Conservation (phyloP, 495 filamentous ascomycete species). For the Neurospora terricola region DNA sequence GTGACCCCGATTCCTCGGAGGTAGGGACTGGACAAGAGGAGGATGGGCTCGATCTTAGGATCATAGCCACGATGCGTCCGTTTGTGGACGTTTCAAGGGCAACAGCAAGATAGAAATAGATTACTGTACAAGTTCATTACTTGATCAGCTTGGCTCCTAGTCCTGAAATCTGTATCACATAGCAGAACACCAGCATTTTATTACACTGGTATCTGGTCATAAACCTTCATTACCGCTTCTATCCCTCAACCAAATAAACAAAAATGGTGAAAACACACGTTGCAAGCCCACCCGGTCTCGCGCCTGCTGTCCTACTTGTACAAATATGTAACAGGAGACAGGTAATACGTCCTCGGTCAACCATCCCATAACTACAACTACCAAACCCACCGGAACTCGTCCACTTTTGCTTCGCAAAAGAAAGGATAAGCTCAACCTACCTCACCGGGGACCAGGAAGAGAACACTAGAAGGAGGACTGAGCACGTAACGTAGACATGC, state of each 20-base stretch:
- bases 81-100: neutral
- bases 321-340: neutral
- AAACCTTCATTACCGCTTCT: neutral
- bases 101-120: neutral
- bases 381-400: neutral
- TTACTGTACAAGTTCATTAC: neutral
- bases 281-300: neutral
- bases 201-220: neutral
- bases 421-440: neutral
- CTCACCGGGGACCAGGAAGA: neutral
- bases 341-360: neutral
- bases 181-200: neutral
- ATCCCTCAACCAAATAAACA: neutral
- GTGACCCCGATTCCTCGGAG: neutral
- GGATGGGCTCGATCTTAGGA: neutral
- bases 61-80: neutral
- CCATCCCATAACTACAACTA: neutral
- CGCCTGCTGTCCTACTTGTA: neutral
- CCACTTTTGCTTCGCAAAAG: too few species aligned
- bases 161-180: too few species aligned
- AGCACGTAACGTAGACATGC: neutral
- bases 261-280: neutral
- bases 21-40: neutral
- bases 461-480: neutral
- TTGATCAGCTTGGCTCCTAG: neutral